A percentile compares a stretch with the other conserved stretches of the same genome.
Evolutionary conservation across 2,329 filamentous ascomycete species (phyloP).

Genomic region (Xylariaceae sp.): DNA sequence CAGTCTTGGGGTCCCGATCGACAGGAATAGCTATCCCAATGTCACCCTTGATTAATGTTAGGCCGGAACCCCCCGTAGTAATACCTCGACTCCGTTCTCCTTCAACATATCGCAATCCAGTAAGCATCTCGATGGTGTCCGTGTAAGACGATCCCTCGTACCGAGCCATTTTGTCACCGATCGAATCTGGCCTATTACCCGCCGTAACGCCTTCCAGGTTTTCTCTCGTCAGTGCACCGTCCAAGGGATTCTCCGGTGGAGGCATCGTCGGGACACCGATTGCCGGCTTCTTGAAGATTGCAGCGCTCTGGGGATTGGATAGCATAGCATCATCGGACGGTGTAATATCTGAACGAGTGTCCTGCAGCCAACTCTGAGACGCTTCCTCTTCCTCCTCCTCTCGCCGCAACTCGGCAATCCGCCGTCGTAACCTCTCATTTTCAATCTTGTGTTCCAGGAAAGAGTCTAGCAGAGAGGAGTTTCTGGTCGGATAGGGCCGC

Average conservation of each 20-base stretch:
- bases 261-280: conserved; percentile 49
- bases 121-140: conserved; percentile 89
- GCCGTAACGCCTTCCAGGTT: conserved; percentile 70
- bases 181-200: conserved; percentile 64
- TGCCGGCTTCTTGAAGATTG: conserved; percentile 36
- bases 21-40: conserved; percentile 78
- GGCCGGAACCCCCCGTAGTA: conserved; percentile 77
- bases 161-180: conserved; percentile 78
- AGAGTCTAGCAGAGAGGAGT: conserved; percentile 77
- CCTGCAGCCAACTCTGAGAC: conserved; percentile 57
- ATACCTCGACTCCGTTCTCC: conserved; percentile 85
- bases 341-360: conserved; percentile 50
- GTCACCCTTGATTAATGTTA: conserved; percentile 76
- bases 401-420: conserved; percentile 76
- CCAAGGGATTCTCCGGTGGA: conserved; percentile 62
- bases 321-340: conserved; percentile 42
- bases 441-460: conserved; percentile 97
- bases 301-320: conserved; percentile 31
- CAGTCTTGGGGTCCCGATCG: conserved; percentile 66
- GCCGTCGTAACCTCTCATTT: conserved; percentile 78
- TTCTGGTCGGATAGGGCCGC: conserved; percentile 83
- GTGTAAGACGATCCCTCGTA: conserved; percentile 72
- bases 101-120: conserved; percentile 78
- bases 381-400: conserved; percentile 82
- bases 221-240: conserved; percentile 68